Evolutionary conservation across 129 eudicot species (phyloP).

Genomic region (Centella asiatica): DNA sequence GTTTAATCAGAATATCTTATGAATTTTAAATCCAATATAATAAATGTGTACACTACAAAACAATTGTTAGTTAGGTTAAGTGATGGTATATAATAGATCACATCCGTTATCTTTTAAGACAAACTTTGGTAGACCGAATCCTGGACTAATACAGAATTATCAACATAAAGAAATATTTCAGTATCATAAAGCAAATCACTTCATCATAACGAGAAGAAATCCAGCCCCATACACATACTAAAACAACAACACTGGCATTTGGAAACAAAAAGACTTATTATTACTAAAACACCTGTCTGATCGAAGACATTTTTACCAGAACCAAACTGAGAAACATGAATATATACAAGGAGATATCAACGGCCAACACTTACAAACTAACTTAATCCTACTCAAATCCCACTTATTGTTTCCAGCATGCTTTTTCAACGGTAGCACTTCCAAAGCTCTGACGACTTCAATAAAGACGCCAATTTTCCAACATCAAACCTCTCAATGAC

Average conservation of each 20-base stretch:
- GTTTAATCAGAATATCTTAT: too few relatives aligned
- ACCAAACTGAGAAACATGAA: slow-evolving; percentile 7
- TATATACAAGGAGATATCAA: slow-evolving; percentile 12
- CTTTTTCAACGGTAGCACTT: slow-evolving; percentile 3
- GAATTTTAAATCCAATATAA: too few relatives aligned
- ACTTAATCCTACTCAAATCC: neutral
- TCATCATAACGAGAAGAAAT: too few relatives aligned
- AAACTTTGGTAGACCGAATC: too few relatives aligned
- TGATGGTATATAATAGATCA: too few relatives aligned
- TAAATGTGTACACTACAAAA: too few relatives aligned
- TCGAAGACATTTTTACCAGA: slow-evolving; percentile 6
- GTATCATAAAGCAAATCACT: too few relatives aligned
- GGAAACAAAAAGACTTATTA: slow-evolving; percentile 1
- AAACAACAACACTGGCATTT: neutral
- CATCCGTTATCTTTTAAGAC: too few relatives aligned
- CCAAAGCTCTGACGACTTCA: neutral
- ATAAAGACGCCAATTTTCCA: neutral
- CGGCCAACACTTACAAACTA: neutral
- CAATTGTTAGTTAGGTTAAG: too few relatives aligned
- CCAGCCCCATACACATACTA: neutral
- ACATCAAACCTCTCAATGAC: neutral
- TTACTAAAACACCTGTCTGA: slow-evolving; percentile 1
- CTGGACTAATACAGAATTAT: too few relatives aligned
- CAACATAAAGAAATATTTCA: too few relatives aligned
- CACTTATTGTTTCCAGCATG: neutral